Conservation (phyloP, 176 grass and related monocot genomes). For the Eleusine indica region DNA sequence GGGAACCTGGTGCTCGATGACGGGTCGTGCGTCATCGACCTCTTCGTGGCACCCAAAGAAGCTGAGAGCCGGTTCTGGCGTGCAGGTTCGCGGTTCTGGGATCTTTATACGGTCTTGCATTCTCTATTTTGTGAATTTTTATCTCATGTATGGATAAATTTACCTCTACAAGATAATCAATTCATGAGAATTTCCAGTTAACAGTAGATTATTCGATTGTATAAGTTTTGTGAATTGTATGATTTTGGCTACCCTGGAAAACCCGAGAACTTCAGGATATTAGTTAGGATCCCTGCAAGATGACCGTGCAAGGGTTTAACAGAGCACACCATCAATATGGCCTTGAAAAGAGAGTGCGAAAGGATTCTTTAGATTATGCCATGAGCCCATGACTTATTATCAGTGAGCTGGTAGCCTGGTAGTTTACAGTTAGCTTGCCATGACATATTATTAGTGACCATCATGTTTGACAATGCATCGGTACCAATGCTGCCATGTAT, state of each 20-base stretch:
- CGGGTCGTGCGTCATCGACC: constrained; percentile 59
- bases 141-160: background rate
- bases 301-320: background rate
- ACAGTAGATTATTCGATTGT: background rate
- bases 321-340: background rate
- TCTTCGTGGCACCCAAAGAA: constrained; percentile 35
- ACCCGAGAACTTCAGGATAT: background rate
- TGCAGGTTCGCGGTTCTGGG: constrained; percentile 35
- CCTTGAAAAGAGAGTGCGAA: background rate
- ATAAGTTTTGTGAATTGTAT: background rate
- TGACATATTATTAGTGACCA: background rate
- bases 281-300: background rate
- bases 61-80: constrained; percentile 43
- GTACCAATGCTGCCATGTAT: background rate
- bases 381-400: background rate
- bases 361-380: background rate
- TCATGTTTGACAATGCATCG: background rate
- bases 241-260: background rate
- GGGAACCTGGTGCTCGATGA: constrained; percentile 69
- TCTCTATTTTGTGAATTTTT: background rate
- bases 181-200: background rate
- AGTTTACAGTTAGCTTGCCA: background rate
- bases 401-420: background rate
- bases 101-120: background rate
- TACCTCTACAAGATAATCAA: background rate